These are phyloP conservation scores for Jatropha podagrica DNA, from an alignment of 441 rosid genomes.

Conservation along the genomic window DNA sequence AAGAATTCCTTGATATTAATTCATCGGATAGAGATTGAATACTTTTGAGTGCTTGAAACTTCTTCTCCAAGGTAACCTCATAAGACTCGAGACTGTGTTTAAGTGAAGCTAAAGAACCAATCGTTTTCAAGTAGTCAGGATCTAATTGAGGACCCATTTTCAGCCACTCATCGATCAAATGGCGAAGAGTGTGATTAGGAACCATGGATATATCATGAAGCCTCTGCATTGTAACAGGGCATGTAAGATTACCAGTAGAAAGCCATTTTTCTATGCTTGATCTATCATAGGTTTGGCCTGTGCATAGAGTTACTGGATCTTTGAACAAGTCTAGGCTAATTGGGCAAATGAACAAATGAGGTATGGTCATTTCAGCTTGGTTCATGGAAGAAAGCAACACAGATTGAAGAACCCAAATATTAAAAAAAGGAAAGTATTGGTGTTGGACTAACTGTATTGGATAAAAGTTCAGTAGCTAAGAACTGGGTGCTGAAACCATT, in stretches of 20 bases:
- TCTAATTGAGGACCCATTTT: constrained; percentile 27
- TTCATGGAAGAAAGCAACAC: constrained; percentile 28
- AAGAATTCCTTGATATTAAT: constrained; percentile 24
- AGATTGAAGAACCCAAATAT: neutral
- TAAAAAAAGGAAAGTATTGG: neutral
- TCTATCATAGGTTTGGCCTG: constrained; percentile 75
- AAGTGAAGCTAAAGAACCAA: constrained; percentile 32
- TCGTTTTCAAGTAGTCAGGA: constrained; percentile 13
- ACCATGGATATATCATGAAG: constrained; percentile 53
- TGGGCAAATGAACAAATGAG: constrained; percentile 63
- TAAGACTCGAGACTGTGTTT: constrained; percentile 39
- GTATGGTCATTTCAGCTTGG: constrained; percentile 38
- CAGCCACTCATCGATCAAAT: constrained; percentile 57
- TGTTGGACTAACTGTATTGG: neutral
- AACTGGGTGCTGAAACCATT: constrained; percentile 6
- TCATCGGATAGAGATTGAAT: constrained; percentile 29
- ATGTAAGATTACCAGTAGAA: constrained; percentile 54
- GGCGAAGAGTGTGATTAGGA: constrained; percentile 59
- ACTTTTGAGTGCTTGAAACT: constrained; percentile 31
- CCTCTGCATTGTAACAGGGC: constrained; percentile 69
- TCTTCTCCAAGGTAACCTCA: constrained; percentile 24
- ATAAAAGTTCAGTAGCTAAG: constrained; percentile 13
- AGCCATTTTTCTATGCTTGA: constrained; percentile 62
- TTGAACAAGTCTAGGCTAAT: constrained; percentile 57
- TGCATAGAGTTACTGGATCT: constrained; percentile 65